phyloP scores from a whole-genome alignment of 2,329 filamentous ascomycete genomes.

The Venturiaceae sp. region DNA sequence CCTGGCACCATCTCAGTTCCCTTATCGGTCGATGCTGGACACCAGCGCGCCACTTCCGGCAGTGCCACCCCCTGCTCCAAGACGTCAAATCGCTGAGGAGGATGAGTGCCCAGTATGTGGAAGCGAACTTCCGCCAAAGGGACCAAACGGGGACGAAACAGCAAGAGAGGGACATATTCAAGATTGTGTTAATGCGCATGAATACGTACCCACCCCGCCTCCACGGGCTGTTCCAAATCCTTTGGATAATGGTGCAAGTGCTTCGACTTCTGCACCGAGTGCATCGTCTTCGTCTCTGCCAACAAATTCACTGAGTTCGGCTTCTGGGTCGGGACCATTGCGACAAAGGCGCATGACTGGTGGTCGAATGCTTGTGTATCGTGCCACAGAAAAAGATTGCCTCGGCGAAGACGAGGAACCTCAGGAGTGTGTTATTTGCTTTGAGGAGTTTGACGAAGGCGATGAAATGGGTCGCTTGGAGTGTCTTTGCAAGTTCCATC shows the following conservation, averaged over 20 bases:
- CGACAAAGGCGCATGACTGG: slow-evolving; percentile 13
- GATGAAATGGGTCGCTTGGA: slow-evolving; percentile 50
- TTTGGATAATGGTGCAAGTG: not conserved
- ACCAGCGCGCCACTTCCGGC: not conserved
- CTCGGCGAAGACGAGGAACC: slow-evolving; percentile 39
- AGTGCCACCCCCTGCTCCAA: not conserved
- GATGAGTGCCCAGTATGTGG: slow-evolving; percentile 75
- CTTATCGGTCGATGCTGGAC: not conserved
- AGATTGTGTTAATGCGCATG: slow-evolving; percentile 24
- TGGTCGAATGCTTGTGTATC: slow-evolving; percentile 40
- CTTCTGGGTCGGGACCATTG: not conserved
- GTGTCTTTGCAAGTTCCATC: slow-evolving; percentile 56
- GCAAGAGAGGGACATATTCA: slow-evolving; percentile 34
- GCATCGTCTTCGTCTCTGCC: not conserved
- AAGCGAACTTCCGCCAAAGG: slow-evolving; percentile 52
- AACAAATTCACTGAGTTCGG: not conserved
- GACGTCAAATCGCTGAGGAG: slow-evolving; percentile 46
- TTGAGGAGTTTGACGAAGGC: slow-evolving; percentile 53
- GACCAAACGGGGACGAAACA: slow-evolving; percentile 25
- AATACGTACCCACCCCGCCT: slow-evolving; percentile 2
- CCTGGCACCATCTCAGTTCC: not conserved
- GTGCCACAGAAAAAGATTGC: slow-evolving; percentile 55
- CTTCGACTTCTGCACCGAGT: not conserved
- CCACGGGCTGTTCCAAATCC: not conserved
- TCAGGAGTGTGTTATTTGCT: slow-evolving; percentile 54